phyloP scores from a whole-genome alignment of 495 filamentous ascomycete species.

The Rhypophila decipiens region DNA sequence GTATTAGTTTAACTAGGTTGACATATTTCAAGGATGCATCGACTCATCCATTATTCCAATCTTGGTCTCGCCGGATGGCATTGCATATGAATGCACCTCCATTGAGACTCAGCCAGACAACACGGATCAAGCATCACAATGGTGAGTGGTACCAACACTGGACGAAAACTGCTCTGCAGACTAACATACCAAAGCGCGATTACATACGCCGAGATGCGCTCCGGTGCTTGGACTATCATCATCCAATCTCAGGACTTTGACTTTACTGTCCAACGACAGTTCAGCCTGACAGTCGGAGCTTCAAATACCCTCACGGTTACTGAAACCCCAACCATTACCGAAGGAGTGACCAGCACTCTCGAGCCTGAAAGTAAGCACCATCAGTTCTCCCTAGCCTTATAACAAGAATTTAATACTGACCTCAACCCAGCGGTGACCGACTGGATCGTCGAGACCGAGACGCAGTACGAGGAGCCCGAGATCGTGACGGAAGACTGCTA shows the following conservation, averaged over 20 bases:
- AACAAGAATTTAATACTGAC: background rate
- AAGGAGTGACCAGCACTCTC: slow-evolving; percentile 17
- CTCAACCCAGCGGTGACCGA: slow-evolving; percentile 11
- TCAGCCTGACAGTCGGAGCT: slow-evolving; percentile 12
- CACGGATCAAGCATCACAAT: slow-evolving; percentile 18
- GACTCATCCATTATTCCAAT: slow-evolving; percentile 21
- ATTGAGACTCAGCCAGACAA: slow-evolving; percentile 17
- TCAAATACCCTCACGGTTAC: slow-evolving; percentile 16
- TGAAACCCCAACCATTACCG: slow-evolving; percentile 17
- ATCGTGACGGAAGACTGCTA: slow-evolving; percentile 17
- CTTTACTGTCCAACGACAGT: slow-evolving; percentile 19
- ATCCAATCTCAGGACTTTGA: slow-evolving; percentile 17
- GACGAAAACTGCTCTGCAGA: background rate
- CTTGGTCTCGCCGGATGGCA: slow-evolving; percentile 22
- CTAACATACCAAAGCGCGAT: slow-evolving; percentile 4
- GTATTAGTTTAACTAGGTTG: too few relatives aligned
- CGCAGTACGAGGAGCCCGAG: slow-evolving; percentile 12
- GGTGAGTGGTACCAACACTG: slow-evolving; percentile 8
- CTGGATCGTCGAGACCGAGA: slow-evolving; percentile 15
- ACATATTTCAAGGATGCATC: slow-evolving; percentile 15
- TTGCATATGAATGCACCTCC: slow-evolving; percentile 19
- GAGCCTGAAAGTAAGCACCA: slow-evolving; percentile 12
- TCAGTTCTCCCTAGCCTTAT: background rate
- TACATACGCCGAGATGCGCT: slow-evolving; percentile 16
- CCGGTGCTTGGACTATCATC: slow-evolving; percentile 18